Base-by-base conservation (phyloP, 805 yeast species). In the Starmerella sp. region DNA sequence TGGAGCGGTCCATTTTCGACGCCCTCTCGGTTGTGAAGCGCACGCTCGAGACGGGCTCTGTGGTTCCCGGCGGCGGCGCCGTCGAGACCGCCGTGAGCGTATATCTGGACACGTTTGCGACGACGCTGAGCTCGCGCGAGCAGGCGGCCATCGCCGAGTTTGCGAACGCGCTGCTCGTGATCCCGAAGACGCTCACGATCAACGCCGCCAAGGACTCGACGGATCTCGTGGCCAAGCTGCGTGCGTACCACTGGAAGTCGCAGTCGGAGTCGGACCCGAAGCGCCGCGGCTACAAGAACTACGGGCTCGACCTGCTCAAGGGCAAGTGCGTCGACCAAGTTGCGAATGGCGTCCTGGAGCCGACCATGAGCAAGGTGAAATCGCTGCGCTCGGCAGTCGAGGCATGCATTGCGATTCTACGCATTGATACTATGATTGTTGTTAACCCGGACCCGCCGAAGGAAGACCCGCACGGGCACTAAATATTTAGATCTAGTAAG, bases 51-150 rank as follows among this genome's bases (percentile, higher is more conserved):
- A 82, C 91, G 65, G 97, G 97, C 22, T 73, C 79, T 62, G 90
- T 95, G 55, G 98, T 93, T 6, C 97, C 98, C 44, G 99, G 99
- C 58, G 99, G 99, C 61, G 99, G 99, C 58, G 95, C 95, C n/a
- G 98, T 93, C 37, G 99, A 93, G 73, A 78, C 95, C 51, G 97
- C 97, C 2, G 77, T 93, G 67, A 90, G 89, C 73, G 89, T 93
- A 52, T 93, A 87, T 69, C 76, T 93, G 68, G 98, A 93, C 71
- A 91, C 87, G 69, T 93, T 93, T 71, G 98, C 98, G 50, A 93
- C 97, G 8, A 89, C 97, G 0, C 91, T 93, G 51, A 97, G 97
- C 3, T 87, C 96, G 17, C 81, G 98, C 66, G 98, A 93, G 71
- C 98, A 93, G 71, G 78, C 93, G 65, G 97, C 98, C 15, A 93